These are phyloP conservation scores for Trypanosoma cruzi DNA, from an alignment of 208 protist genomes.

Conservation along the genomic window DNA sequence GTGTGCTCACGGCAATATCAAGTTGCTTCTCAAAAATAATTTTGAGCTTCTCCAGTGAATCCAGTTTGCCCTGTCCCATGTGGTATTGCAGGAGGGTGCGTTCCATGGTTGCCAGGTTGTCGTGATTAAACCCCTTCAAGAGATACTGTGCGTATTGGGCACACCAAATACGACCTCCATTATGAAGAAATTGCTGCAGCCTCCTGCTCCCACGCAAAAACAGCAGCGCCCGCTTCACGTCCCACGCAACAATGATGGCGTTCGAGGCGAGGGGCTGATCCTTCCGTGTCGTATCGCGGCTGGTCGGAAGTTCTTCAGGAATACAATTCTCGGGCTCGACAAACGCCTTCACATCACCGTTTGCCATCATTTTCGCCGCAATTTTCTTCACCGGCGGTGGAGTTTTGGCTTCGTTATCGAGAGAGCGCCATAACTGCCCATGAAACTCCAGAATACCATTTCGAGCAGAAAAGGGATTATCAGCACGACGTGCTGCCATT, in stretches of 20 bases:
- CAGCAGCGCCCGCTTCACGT: slow-evolving; percentile 82
- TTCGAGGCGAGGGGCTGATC: slow-evolving; percentile 32
- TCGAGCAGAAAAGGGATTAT: slow-evolving; percentile 84
- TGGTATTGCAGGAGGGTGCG: slow-evolving; percentile 85
- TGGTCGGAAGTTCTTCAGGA: slow-evolving; percentile 29
- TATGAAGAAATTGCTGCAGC: slow-evolving; percentile 71
- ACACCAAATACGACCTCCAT: slow-evolving; percentile 88
- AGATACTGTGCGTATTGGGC: slow-evolving; percentile 94
- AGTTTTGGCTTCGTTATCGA: slow-evolving; percentile 33
- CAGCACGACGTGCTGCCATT: slow-evolving; percentile 80
- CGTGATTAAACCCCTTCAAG: slow-evolving; percentile 84
- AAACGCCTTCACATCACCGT: slow-evolving; percentile 50
- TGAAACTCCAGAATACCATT: slow-evolving; percentile 82
- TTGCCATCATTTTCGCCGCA: slow-evolving; percentile 33
- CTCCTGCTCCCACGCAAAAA: slow-evolving; percentile 71
- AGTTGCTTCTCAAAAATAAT: slow-evolving; percentile 92
- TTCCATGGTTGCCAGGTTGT: slow-evolving; percentile 84
- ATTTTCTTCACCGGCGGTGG: slow-evolving; percentile 51
- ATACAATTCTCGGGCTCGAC: slow-evolving; percentile 63
- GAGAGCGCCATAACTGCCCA: slow-evolving; percentile 74
- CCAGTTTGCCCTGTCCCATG: slow-evolving; percentile 71
- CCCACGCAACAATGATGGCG: slow-evolving; percentile 83
- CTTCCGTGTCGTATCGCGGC: neutral
- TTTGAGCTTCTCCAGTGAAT: slow-evolving; percentile 80
- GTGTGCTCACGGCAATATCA: slow-evolving; percentile 72